Evolutionary conservation across 2,329 filamentous ascomycete species (phyloP), one percentile per base, ranked within the genome.

Genomic region (Neoascochyta sp.): DNA sequence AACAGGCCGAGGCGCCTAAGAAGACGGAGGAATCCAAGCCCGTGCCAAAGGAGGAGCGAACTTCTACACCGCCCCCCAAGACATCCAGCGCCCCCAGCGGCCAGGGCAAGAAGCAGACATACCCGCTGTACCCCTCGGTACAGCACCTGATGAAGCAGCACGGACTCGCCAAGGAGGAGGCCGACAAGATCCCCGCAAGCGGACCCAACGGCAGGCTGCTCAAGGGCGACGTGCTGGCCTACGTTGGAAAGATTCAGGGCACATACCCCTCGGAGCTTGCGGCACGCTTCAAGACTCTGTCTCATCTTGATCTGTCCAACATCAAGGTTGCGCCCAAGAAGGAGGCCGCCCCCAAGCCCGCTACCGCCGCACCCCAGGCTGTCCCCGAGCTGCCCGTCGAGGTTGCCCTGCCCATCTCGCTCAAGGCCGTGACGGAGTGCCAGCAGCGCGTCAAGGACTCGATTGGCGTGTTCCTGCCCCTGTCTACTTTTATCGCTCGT

Each of bases 191-290:
- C 62, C 83, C 80, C 30, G 83, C 88, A 5, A 90, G 86, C 12
- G 92, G 92, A 14, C 92, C 92, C 16, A 81, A 81, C 52, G 88
- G 89, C 35, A 81, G 92, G 39, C 72, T 98, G 32, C 75, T 98
- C 41, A 98, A 98, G 74, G 92, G 92, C 33, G 92, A 98, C 59
- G 83, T 98, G 5, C 78, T 98, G 31, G 89, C 88, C 26, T 92
- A 90, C 63, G 66, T 96, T 10, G 92, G 92, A 41, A 71, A 74
- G 48, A 86, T 95, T 54, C 71, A 81, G 38, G 70, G 80, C 42
- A 73, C 80, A 36, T 83, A 86, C 47, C 84, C 90, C 2, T 74
- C 77, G 13, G 71, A 79, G 39, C 75, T 88, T 48, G 83, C 85
- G 32, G 70, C 75, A 35, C 80, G 78, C 29, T 81, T 94, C 57